Base-by-base conservation (phyloP, 768 basidiomycete species). In the Mycena filopes region DNA sequence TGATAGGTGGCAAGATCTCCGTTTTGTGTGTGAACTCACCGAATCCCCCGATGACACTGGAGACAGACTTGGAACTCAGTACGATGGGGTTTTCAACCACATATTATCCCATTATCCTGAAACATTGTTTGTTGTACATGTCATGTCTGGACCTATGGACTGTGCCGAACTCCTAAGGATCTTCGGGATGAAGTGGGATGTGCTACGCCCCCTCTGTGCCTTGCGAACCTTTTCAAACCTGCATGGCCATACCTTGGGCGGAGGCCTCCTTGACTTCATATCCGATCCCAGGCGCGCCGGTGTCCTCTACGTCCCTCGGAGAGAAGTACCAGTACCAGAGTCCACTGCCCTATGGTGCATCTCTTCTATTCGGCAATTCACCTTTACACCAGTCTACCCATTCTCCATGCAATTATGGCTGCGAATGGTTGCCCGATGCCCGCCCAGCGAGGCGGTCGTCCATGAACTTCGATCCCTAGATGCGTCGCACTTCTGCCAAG, bases 291-390 rank as follows among this genome's bases (percentile, higher is more conserved):
- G 42, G 29, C n/a, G 60, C 43, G 36, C 23, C 13, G 25, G 38
- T 2, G 18, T 7, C 2, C 12, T 59, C 38, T 38, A 23, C n/a
- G 38, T 20, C 11, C 4, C 29, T 0, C 50, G 23, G 25, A 8
- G 38, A 18, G 50, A 45, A 20, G 38, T 21, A 13, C n/a, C 8
- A 23, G 18, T 33, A 29, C 10, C 21, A 8, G 12, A 13, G 3
- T 40, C n/a, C n/a, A n/a, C n/a, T n/a, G n/a, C 60, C 16, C 25
- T 61, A 7, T 43, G 13, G 6, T 61, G 60, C n/a, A 53, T 61
- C 15, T 25, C 31, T 20, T 50, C 42, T 23, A 53, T 61, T n/a
- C n/a, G n/a, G n/a, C n/a, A n/a, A n/a, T n/a, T n/a, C n/a, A n/a
- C n/a, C n/a, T n/a, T n/a, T n/a, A n/a, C n/a, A n/a, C n/a, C n/a